A percentile compares a stretch with the other conserved stretches of the same genome.
Conservation (phyloP, 192 early-diverging fungal genomes). For the Coemansia biformis region DNA sequence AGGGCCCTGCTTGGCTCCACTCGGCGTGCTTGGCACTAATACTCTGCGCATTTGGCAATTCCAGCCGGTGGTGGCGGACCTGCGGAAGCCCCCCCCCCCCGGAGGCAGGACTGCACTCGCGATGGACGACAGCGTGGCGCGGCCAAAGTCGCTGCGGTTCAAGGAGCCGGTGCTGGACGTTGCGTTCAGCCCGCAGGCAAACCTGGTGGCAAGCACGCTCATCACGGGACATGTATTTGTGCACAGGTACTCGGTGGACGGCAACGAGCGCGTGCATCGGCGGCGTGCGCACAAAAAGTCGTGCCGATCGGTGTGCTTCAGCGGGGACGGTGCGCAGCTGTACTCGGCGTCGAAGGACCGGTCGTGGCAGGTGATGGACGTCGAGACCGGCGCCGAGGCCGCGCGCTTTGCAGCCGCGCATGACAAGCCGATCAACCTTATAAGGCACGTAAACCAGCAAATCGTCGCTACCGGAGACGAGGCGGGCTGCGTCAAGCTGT, state of each 20-base stretch:
- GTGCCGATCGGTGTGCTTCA: conserved; percentile 78
- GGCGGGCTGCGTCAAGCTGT: conserved; percentile 76
- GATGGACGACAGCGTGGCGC: conserved; percentile 43
- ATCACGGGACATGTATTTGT: conserved; percentile 50
- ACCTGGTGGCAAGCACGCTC: conserved; percentile 47
- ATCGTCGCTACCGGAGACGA: conserved; percentile 93
- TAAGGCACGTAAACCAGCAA: conserved; percentile 66
- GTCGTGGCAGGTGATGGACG: conserved; percentile 73
- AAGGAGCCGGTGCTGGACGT: conserved; percentile 50
- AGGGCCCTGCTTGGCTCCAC: no score
- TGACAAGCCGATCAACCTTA: conserved; percentile 69
- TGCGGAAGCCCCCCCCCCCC: no score
- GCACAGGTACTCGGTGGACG: conserved; percentile 33
- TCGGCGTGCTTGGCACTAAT: no score
- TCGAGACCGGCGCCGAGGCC: conserved; percentile 65
- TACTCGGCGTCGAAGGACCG: conserved; percentile 84
- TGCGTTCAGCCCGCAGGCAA: conserved; percentile 32
- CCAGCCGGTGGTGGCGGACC: background rate
- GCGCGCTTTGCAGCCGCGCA: conserved; percentile 76
- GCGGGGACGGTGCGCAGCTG: conserved; percentile 57
- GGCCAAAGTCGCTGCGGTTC: conserved; percentile 49
- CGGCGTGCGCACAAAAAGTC: conserved; percentile 70
- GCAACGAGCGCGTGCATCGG: conserved; percentile 39
- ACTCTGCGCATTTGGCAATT: background rate
- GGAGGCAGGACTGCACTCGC: no score